phyloP scores from a whole-genome alignment of 768 basidiomycete genomes.

The Kwoniella bestiolae region DNA sequence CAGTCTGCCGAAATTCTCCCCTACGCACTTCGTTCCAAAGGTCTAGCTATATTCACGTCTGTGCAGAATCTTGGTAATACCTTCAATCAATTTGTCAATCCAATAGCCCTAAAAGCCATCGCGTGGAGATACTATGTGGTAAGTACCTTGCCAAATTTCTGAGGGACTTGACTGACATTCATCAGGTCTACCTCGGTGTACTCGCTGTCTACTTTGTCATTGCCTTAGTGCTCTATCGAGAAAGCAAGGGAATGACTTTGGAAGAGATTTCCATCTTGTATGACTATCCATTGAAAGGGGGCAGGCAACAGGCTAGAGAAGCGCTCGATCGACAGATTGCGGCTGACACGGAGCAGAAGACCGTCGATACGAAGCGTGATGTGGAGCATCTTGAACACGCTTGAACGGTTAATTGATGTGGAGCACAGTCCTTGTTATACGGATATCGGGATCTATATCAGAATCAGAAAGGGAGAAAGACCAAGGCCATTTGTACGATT shows the following conservation, averaged over 20 bases:
- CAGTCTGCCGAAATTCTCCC: slow-evolving; percentile 58
- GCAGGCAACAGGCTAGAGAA: no score
- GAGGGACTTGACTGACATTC: no score
- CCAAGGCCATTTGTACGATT: no score
- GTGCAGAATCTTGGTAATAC: slow-evolving; percentile 25
- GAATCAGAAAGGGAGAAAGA: no score
- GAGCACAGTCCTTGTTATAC: no score
- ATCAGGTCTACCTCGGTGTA: slow-evolving; percentile 13
- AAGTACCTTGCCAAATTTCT: neutral
- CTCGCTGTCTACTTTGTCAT: slow-evolving; percentile 5
- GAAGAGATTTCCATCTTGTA: slow-evolving; percentile 30
- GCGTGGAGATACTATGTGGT: slow-evolving; percentile 29
- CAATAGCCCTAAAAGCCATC: slow-evolving; percentile 36
- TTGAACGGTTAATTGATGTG: no score
- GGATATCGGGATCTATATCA: no score
- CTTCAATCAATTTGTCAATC: slow-evolving; percentile 51
- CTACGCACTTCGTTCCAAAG: slow-evolving; percentile 78
- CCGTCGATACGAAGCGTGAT: no score
- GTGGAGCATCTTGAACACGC: no score
- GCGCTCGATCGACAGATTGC: no score
- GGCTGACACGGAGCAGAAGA: no score
- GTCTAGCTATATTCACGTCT: slow-evolving; percentile 66
- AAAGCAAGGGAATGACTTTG: slow-evolving; percentile 55
- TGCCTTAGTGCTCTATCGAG: slow-evolving; percentile 35
- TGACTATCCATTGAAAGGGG: slow-evolving; percentile 5